Conservation (phyloP, 2,329 filamentous ascomycete genomes). For the Trichoderma sp. region DNA sequence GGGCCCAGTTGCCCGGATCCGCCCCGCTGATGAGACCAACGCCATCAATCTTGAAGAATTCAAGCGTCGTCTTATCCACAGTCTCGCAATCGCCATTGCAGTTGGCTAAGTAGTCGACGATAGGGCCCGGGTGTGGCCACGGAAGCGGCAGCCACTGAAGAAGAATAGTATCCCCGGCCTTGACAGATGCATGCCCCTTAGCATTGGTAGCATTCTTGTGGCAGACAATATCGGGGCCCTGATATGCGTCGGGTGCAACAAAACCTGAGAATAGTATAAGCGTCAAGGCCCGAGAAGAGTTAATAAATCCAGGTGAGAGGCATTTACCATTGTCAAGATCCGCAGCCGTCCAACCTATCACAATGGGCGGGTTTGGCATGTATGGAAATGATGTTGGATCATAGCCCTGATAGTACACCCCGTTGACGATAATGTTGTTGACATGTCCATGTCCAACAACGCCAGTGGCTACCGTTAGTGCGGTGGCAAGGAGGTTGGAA, state of each 20-base stretch:
- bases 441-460: conserved; percentile 41
- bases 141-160: conserved; percentile 54
- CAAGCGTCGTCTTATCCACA: conserved; percentile 44
- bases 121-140: conserved; percentile 48
- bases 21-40: conserved; percentile 41
- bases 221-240: conserved; percentile 50
- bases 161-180: conserved; percentile 48
- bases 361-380: conserved; percentile 38
- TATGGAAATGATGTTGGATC: conserved; percentile 41
- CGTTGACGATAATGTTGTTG: conserved; percentile 45
- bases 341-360: conserved; percentile 44
- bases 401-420: conserved; percentile 45
- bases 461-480: conserved; percentile 5
- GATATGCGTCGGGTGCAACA: conserved; percentile 49
- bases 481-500: background rate
- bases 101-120: conserved; percentile 49
- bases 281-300: background rate
- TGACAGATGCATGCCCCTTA: conserved; percentile 42
- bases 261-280: conserved; percentile 33
- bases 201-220: conserved; percentile 45
- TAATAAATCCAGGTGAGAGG: background rate
- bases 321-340: conserved; percentile 42
- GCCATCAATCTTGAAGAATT: conserved; percentile 51
- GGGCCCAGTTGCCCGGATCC: conserved; percentile 41
- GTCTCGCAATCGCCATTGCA: conserved; percentile 44